Base-by-base conservation (phyloP, 768 basidiomycete genomes). In the Boletus rubropictus region DNA sequence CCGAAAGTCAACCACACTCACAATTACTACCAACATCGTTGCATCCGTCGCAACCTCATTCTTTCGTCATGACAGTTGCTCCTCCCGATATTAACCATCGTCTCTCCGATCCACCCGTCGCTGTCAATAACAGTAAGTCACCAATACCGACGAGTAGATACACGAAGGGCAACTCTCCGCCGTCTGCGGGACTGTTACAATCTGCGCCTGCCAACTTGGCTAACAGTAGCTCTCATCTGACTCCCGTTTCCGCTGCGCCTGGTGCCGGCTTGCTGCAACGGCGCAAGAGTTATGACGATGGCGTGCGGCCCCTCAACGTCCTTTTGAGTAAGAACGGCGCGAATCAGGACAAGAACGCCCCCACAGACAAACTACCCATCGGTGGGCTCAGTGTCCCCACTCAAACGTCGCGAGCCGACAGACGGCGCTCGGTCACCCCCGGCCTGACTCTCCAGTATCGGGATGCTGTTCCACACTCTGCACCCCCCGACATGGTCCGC, bases 341-440 rank as follows among this genome's bases (percentile, higher is more conserved):
- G 12, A 47, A 43, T 49, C 51, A 41, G 17, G 55, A 52, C 48
- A 50, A 32, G n/a, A 51, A 53, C 29, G 49, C 49, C n/a, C 1
- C 27, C 12, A 3, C 18, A 9, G 53, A 59, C 18, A 48, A 48
- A 17, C 33, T 32, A 38, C 46, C 46, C 39, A 41, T 42, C 14
- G 17, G 29, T 32, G 58, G 52, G 18, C 58, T 68, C 38, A 49
- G 56, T 41, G 57, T 69, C 41, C 54, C 72, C 35, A 46, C 51
- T 15, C 50, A 51, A 7, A 67, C 67, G 0, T 63, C 64, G 5
- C 70, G 75, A 29, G 65, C 69, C 0, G 76, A 75, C 21, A 74
- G 71, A 37, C 67, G 80, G 11, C 66, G 74, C 18, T 81, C 80
- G 4, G 80, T 81, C 50, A 81, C 79, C 46, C 81, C 81, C 1